Evolutionary conservation across 1,284 basidiomycete genomes (phyloP).

Genomic region (Hemileia vastatrix): DNA sequence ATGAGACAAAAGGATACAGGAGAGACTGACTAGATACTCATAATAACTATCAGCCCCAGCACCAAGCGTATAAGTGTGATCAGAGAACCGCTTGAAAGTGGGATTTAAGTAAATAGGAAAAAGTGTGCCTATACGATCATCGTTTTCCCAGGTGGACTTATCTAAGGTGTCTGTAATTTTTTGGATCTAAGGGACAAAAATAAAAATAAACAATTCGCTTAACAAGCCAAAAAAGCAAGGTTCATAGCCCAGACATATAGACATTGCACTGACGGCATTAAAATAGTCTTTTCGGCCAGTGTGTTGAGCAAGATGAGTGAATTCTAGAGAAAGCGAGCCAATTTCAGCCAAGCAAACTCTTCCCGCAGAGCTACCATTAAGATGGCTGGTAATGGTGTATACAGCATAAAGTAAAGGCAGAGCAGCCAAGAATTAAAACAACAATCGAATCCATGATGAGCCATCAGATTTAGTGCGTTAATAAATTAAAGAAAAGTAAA

Average conservation of each 20-base stretch:
- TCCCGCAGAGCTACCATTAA: slow-evolving; percentile 17
- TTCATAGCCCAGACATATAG: too few species aligned
- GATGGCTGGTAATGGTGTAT: slow-evolving; percentile 4
- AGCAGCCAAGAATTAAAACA: too few species aligned
- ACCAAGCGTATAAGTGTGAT: slow-evolving; percentile 14
- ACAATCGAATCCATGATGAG: too few species aligned
- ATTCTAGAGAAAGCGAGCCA: slow-evolving; percentile 51
- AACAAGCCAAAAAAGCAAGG: background rate
- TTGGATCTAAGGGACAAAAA: slow-evolving; percentile 41
- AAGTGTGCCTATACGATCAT: slow-evolving; percentile 38
- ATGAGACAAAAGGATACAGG: too few species aligned
- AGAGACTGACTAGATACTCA: slow-evolving; percentile 50
- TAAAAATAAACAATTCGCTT: too few species aligned
- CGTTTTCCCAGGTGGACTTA: slow-evolving; percentile 10
- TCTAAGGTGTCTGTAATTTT: slow-evolving; percentile 50
- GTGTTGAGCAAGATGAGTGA: slow-evolving; percentile 49
- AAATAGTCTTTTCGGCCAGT: slow-evolving; percentile 52
- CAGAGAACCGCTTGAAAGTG: slow-evolving; percentile 24
- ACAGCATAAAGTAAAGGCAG: too few species aligned
- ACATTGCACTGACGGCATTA: slow-evolving; percentile 46
- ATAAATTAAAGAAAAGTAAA: too few species aligned
- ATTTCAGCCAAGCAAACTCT: slow-evolving; percentile 44
- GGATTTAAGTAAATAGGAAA: slow-evolving; percentile 45
- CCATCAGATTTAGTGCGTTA: too few species aligned
- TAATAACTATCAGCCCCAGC: slow-evolving; percentile 47